These are phyloP conservation scores for Ilex asprella DNA, from an alignment of 257 asterid species.

Conservation along the genomic window DNA sequence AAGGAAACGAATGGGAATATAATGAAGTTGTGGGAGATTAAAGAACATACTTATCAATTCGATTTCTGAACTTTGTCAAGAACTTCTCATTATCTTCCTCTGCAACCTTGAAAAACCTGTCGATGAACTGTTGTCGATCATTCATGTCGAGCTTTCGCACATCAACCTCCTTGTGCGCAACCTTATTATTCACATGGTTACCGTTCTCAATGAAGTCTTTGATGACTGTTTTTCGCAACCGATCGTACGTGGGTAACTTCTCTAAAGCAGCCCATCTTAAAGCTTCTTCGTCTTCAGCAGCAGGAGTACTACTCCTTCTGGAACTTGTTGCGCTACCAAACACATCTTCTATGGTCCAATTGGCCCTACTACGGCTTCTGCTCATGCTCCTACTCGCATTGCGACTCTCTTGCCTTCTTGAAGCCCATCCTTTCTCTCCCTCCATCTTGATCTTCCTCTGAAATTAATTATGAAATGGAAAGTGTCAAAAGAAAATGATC, in stretches of 20 bases:
- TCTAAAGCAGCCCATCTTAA: constrained; percentile 87
- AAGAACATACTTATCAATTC: constrained; percentile 46
- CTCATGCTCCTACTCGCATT: constrained; percentile 27
- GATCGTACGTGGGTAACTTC: constrained; percentile 73
- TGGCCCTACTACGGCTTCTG: constrained; percentile 23
- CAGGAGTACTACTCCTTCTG: constrained; percentile 35
- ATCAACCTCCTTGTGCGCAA: constrained; percentile 34
- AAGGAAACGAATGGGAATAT: neutral
- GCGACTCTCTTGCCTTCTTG: constrained; percentile 33
- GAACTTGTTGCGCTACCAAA: constrained; percentile 17
- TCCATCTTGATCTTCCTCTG: constrained; percentile 4
- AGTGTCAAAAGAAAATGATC: no score
- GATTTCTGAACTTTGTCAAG: constrained; percentile 36
- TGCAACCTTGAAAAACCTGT: constrained; percentile 40
- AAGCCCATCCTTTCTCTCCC: constrained; percentile 12
- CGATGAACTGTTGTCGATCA: constrained; percentile 41
- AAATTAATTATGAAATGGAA: no score
- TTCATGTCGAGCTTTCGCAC: constrained; percentile 34
- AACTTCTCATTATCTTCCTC: constrained; percentile 52
- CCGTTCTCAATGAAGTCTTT: constrained; percentile 22
- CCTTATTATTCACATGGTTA: constrained; percentile 12
- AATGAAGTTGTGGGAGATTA: neutral
- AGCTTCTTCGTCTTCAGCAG: constrained; percentile 80
- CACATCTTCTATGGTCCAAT: constrained; percentile 52
- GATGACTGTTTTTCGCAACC: constrained; percentile 58